Base-by-base conservation (phyloP, 148 eudicot species). In the Pouteria glomerata region DNA sequence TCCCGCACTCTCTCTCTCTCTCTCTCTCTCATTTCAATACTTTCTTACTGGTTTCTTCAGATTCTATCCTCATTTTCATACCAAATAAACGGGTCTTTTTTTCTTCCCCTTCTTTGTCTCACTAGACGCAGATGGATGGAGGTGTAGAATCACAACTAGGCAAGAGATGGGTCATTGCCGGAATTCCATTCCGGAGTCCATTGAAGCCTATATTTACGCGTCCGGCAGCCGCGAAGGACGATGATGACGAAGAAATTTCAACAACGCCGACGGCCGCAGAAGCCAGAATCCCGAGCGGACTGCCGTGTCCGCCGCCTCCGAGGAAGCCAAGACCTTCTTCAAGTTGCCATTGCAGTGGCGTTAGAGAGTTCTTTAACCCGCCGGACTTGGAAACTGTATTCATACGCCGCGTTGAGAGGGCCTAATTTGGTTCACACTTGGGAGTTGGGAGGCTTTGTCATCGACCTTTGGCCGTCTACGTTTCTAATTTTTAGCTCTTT, bases 241-340 rank as follows among this genome's bases (percentile, higher is more conserved):
- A 37, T 10, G 76, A 77, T 1, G 89, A 76, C 1, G 81, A 69
- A 2, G 78, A 69, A n/a, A 2, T 57, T 19, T 70, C 78, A 8
- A 86, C 83, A 1, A 89, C 91, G 3, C 91, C 94, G n/a, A 87
- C 82, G 15, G 79, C 79, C 24, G 66, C 70, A 51, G 94, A 69
- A 26, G 67, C 94, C 8, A 85, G 75, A 68, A 82, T 89, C 66
- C 82, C 87, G 60, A 84, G 71, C 55, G 77, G 42, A 19, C 2
- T 80, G 51, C 12, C 74, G 21, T 84, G 88, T 53, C 94, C 94
- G 21, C 76, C 79, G 7, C 80, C 94, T 0, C 94, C 94, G 34
- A 81, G 83, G 75, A 89, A 87, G 82, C 81, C 85, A 11, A 77
- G 72, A 42, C 39, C 86, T 13, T 23, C 79, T 23, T 68, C 74